phyloP scores from a whole-genome alignment of 192 early-diverging fungal genomes.

The Chytriomyces sp. region DNA sequence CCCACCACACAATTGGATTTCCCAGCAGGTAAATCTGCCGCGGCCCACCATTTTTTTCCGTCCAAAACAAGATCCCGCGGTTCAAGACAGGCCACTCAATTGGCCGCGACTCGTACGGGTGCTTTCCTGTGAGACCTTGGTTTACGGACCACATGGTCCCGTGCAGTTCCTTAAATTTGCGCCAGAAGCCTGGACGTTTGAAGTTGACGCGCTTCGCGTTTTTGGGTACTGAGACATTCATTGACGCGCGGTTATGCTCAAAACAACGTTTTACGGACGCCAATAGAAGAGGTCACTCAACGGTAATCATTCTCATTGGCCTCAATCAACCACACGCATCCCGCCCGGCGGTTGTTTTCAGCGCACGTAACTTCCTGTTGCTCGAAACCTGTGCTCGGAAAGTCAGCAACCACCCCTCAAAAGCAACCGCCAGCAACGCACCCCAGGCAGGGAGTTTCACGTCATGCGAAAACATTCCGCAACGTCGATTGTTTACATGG shows the following conservation, averaged over 20 bases:
- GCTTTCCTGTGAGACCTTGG: slow-evolving; percentile 46
- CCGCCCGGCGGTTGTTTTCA: slow-evolving; percentile 56
- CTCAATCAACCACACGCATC: slow-evolving; percentile 45
- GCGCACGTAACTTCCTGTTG: slow-evolving; percentile 94
- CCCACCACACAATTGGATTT: slow-evolving; percentile 57
- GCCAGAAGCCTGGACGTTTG: slow-evolving; percentile 44
- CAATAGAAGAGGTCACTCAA: too few relatives aligned
- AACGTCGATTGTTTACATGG: slow-evolving; percentile 73
- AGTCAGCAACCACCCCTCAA: background rate
- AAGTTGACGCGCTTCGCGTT: slow-evolving; percentile 45
- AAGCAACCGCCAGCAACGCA: slow-evolving; percentile 1
- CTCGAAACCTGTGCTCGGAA: slow-evolving; percentile 48
- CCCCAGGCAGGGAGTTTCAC: slow-evolving; percentile 80
- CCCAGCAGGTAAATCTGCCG: slow-evolving; percentile 56
- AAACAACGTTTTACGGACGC: too few relatives aligned
- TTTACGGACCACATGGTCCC: slow-evolving; percentile 57
- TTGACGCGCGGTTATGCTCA: too few relatives aligned
- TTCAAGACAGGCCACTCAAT: slow-evolving; percentile 58
- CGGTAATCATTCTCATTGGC: slow-evolving; percentile 38
- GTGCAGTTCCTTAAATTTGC: slow-evolving; percentile 56
- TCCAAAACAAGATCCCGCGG: slow-evolving; percentile 60
- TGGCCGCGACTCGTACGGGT: slow-evolving; percentile 58
- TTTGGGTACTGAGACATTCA: slow-evolving; percentile 37
- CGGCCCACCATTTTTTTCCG: slow-evolving; percentile 37
- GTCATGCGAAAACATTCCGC: slow-evolving; percentile 75